Percentiles rank a stretch among this genome's conserved stretches.
These are phyloP conservation scores for Colletotrichum aenigma DNA, from an alignment of 2,329 filamentous ascomycete genomes.

Conservation along the genomic window DNA sequence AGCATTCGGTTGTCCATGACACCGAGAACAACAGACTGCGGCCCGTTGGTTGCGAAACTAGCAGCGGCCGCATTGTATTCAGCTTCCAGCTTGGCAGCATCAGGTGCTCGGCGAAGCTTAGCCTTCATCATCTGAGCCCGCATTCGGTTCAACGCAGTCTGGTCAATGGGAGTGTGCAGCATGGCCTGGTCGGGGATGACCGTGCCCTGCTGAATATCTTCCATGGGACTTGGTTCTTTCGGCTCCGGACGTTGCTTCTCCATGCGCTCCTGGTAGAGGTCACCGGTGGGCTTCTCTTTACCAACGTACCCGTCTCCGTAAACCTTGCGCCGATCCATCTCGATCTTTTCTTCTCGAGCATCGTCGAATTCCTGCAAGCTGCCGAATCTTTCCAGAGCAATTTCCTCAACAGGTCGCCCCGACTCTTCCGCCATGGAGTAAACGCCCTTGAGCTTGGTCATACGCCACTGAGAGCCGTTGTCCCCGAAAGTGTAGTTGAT, in stretches of 20 bases:
- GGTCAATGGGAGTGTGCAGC: conserved; percentile 65
- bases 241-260: conserved; percentile 52
- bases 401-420: conserved; percentile 75
- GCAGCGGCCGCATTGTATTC: conserved; percentile 82
- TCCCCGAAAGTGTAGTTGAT: conserved; percentile 90
- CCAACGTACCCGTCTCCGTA: conserved; percentile 87
- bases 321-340: conserved; percentile 79
- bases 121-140: conserved; percentile 97
- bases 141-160: conserved; percentile 83
- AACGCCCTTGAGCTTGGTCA: conserved; percentile 90
- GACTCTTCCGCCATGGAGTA: conserved; percentile 80
- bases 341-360: conserved; percentile 89
- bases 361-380: conserved; percentile 86
- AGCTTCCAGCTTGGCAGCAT: conserved; percentile 77
- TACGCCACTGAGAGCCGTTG: conserved; percentile 88
- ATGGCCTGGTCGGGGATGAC: conserved; percentile 59
- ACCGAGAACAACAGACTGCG: conserved; percentile 78
- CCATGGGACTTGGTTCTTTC: conserved; percentile 14
- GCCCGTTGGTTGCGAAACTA: conserved; percentile 58
- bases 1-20: conserved; percentile 91
- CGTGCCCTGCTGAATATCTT: conserved; percentile 55
- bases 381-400: conserved; percentile 84
- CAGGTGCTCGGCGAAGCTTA: conserved; percentile 78
- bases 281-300: conserved; percentile 86
- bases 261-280: conserved; percentile 81